phyloP scores from a whole-genome alignment of 2,329 filamentous ascomycete species.

The Shiraia bambusicola region DNA sequence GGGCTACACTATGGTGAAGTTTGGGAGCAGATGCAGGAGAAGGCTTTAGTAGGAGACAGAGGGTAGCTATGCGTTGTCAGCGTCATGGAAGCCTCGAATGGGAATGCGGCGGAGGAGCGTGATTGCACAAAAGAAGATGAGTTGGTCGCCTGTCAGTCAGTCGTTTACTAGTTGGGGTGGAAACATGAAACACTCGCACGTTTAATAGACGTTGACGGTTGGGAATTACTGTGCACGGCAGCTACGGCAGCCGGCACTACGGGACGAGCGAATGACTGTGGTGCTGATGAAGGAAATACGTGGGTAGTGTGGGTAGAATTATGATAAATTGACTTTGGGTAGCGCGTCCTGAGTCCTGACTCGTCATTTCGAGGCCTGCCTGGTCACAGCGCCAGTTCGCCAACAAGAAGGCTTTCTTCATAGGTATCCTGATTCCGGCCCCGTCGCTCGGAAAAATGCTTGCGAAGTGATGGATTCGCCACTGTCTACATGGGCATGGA shows the following conservation, averaged over 20 bases:
- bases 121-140: neutral
- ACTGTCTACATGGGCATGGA: constrained; percentile 8
- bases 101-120: constrained; percentile 7
- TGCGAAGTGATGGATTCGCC: constrained; percentile 4
- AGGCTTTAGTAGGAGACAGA: constrained; percentile 7
- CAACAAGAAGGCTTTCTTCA: neutral
- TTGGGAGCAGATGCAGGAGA: constrained; percentile 6
- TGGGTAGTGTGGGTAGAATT: too few species aligned
- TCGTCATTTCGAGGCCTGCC: too few species aligned
- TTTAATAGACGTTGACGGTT: neutral
- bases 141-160: constrained; percentile 4
- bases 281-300: too few species aligned
- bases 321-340: too few species aligned
- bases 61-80: constrained; percentile 29
- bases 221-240: too few species aligned
- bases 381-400: neutral
- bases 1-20: constrained; percentile 8
- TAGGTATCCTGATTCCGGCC: neutral
- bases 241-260: too few species aligned
- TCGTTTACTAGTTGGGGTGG: constrained; percentile 10
- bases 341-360: too few species aligned
- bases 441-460: constrained; percentile 1
- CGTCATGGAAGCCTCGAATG: constrained; percentile 9
- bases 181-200: constrained; percentile 16
- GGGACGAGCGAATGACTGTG: too few species aligned